phyloP scores from a whole-genome alignment of 2,329 filamentous ascomycete species.

The Tetracladium maxilliforme region DNA sequence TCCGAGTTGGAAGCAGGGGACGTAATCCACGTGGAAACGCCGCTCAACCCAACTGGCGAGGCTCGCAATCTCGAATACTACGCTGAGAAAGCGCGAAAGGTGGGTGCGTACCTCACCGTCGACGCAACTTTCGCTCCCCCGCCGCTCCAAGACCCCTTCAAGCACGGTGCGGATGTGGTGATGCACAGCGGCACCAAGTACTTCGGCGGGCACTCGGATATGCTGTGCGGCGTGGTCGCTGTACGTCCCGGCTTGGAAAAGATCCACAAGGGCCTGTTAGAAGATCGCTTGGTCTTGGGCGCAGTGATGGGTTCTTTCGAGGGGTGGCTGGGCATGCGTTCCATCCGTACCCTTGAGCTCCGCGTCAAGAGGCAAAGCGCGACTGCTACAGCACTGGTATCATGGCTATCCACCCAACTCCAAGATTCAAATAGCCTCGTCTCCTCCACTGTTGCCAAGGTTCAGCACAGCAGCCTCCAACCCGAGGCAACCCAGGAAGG shows the following conservation, averaged over 20 bases:
- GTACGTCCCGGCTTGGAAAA: conserved; percentile 35
- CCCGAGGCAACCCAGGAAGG: conserved; percentile 37
- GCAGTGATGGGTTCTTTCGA: conserved; percentile 80
- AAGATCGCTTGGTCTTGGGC: conserved; percentile 66
- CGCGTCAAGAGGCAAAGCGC: conserved; percentile 63
- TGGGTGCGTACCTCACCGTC: conserved; percentile 65
- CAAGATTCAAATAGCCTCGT: too few relatives aligned
- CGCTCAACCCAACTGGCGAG: conserved; percentile 78
- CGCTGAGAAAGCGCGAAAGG: conserved; percentile 54
- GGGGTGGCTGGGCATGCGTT: conserved; percentile 81
- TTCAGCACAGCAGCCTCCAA: conserved; percentile 75
- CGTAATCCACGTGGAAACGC: conserved; percentile 83
- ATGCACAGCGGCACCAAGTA: conserved; percentile 97
- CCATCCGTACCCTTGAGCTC: conserved; percentile 72
- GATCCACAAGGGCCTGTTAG: conserved; percentile 37
- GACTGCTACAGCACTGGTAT: conserved; percentile 54
- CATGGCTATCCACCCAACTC: conserved; percentile 50
- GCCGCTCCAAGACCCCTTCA: conserved; percentile 74
- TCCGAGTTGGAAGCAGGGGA: conserved; percentile 62
- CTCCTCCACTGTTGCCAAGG: conserved; percentile 16
- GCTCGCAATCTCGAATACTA: conserved; percentile 60
- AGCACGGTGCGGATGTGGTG: conserved; percentile 66
- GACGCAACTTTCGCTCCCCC: conserved; percentile 92
- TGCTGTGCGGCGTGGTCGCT: conserved; percentile 75
- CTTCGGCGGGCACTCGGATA: conserved; percentile 85